Conservation (phyloP, 108 stramenopile species). For the Pseudonitzschia multistriata region DNA sequence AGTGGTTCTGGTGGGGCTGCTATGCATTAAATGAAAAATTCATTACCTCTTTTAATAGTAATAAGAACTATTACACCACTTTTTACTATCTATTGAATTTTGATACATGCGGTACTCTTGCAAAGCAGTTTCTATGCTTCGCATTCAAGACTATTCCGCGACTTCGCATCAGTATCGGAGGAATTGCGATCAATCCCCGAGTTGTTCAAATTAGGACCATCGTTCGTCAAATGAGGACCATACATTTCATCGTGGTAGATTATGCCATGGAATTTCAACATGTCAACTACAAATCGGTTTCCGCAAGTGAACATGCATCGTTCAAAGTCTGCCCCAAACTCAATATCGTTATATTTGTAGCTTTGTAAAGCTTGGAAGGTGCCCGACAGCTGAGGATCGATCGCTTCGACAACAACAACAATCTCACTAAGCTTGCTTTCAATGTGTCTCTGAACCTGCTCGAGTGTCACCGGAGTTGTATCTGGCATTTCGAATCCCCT, state of each 20-base stretch:
- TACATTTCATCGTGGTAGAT: constrained; percentile 14
- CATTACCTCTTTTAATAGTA: no score
- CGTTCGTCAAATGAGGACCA: no score
- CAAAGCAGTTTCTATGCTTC: no score
- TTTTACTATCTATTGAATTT: no score
- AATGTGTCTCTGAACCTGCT: constrained; percentile 42
- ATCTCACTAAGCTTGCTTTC: constrained; percentile 52
- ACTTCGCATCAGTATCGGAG: no score
- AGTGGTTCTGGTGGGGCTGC: no score
- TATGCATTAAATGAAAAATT: no score
- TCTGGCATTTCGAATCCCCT: constrained; percentile 19
- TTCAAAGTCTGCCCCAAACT: constrained; percentile 61
- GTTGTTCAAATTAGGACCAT: no score
- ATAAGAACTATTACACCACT: no score
- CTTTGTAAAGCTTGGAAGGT: constrained; percentile 79
- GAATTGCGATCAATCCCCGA: no score
- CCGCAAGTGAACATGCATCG: constrained; percentile 35
- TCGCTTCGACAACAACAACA: constrained; percentile 69
- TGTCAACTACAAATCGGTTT: constrained; percentile 33
- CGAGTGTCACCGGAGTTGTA: constrained; percentile 22
- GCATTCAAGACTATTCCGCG: no score
- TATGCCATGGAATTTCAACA: constrained; percentile 48
- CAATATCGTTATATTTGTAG: constrained; percentile 77
- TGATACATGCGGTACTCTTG: no score
- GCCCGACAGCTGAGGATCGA: constrained; percentile 63